Conservation (phyloP, 352 stramenopile species). For the Lagenidium giganteum region DNA sequence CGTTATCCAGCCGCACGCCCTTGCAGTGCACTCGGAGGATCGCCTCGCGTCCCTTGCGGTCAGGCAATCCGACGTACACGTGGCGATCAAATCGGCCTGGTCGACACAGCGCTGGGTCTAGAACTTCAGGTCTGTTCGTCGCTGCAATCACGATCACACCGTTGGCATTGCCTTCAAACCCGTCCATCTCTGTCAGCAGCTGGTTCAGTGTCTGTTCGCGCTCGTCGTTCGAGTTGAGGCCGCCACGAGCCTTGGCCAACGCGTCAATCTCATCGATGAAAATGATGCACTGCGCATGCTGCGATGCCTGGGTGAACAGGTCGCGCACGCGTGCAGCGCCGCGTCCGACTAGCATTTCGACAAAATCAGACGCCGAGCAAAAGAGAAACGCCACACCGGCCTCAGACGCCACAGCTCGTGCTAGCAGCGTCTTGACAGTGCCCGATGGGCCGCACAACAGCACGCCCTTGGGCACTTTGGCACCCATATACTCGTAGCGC, state of each 20-base stretch:
- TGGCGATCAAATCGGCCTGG: slow-evolving; percentile 96
- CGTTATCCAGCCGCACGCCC: slow-evolving; percentile 42
- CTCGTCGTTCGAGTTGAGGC: slow-evolving; percentile 92
- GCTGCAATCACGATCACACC: slow-evolving; percentile 96
- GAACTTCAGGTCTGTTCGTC: slow-evolving; percentile 95
- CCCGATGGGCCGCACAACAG: slow-evolving; percentile 92
- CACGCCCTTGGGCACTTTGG: slow-evolving; percentile 90
- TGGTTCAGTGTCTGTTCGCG: slow-evolving; percentile 96
- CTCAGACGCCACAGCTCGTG: slow-evolving; percentile 89
- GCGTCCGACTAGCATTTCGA: slow-evolving; percentile 96
- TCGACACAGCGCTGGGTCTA: slow-evolving; percentile 94
- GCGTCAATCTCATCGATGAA: slow-evolving; percentile 98
- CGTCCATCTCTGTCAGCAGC: slow-evolving; percentile 87
- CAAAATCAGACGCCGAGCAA: slow-evolving; percentile 96
- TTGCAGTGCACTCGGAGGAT: slow-evolving; percentile 72
- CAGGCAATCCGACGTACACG: slow-evolving; percentile 93
- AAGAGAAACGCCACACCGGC: slow-evolving; percentile 94
- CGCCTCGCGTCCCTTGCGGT: slow-evolving; percentile 85
- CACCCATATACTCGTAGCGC: slow-evolving; percentile 91
- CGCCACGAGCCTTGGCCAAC: slow-evolving; percentile 81
- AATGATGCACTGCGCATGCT: slow-evolving; percentile 95
- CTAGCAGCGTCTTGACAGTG: slow-evolving; percentile 94
- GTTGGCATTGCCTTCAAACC: slow-evolving; percentile 87
- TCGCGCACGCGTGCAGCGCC: slow-evolving; percentile 91
- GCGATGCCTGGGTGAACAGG: slow-evolving; percentile 92